Percentiles rank a stretch among this genome's conserved stretches.
Conservation (phyloP, 768 basidiomycete genomes). For the Termitomyces eurrhizus region DNA sequence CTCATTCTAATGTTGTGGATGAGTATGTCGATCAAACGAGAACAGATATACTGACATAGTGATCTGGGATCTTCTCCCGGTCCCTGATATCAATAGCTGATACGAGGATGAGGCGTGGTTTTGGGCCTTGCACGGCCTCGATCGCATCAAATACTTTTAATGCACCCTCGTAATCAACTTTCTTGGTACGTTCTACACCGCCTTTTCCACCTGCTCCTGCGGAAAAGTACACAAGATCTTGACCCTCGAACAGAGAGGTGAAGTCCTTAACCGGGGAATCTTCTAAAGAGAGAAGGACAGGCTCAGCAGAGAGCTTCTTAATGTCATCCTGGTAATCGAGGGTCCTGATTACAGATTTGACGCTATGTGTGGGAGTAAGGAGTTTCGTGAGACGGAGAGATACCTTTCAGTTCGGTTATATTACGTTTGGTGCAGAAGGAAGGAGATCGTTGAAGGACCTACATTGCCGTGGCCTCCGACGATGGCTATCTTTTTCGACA, state of each 20-base stretch:
- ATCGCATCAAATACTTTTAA: constrained; percentile 70
- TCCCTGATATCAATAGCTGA: constrained; percentile 57
- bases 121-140: constrained; percentile 42
- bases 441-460: constrained; percentile 7
- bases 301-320: constrained; percentile 34
- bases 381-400: constrained; percentile 47
- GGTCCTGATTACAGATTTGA: constrained; percentile 56
- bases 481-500: constrained; percentile 42
- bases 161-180: constrained; percentile 60
- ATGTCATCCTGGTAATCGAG: constrained; percentile 45
- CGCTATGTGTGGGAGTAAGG: constrained; percentile 38
- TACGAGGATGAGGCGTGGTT: constrained; percentile 54
- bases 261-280: constrained; percentile 43
- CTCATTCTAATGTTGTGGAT: constrained; percentile 30
- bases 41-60: constrained; percentile 41
- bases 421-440: not conserved
- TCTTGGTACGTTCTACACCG: constrained; percentile 48
- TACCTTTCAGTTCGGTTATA: constrained; percentile 23
- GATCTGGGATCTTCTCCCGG: constrained; percentile 41
- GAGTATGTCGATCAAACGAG: not conserved
- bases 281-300: constrained; percentile 56
- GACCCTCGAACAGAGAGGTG: constrained; percentile 37
- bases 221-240: constrained; percentile 43
- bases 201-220: constrained; percentile 58
- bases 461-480: constrained; percentile 55